phyloP scores from a whole-genome alignment of 2,329 filamentous ascomycete genomes.

The Fusarium virguliforme region DNA sequence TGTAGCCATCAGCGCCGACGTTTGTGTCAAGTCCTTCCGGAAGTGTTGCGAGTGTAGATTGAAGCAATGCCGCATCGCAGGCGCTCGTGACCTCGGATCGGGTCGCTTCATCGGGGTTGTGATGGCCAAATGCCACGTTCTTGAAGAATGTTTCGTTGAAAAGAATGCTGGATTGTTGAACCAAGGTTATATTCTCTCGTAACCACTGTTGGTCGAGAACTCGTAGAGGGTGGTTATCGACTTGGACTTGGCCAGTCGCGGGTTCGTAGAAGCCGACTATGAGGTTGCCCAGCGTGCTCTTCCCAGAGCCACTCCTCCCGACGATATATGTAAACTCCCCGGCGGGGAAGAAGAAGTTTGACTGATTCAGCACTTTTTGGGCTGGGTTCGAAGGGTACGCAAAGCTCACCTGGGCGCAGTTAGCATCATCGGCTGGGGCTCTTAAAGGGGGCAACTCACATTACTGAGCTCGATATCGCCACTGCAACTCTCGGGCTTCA shows the following conservation, averaged over 20 bases:
- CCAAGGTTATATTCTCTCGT: constrained; percentile 81
- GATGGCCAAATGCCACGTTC: constrained; percentile 83
- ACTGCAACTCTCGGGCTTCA: constrained; percentile 63
- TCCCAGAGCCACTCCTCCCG: constrained; percentile 90
- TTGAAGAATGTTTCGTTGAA: constrained; percentile 85
- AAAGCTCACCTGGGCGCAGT: constrained; percentile 77
- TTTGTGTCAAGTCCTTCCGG: constrained; percentile 80
- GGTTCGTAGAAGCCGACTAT: constrained; percentile 84
- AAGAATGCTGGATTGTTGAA: constrained; percentile 86
- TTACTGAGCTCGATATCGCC: constrained; percentile 80
- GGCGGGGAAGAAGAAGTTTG: constrained; percentile 79
- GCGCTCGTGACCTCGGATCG: constrained; percentile 72
- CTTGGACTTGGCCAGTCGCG: constrained; percentile 73
- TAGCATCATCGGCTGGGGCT: constrained; percentile 23
- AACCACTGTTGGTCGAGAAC: constrained; percentile 80
- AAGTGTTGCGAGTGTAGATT: constrained; percentile 76
- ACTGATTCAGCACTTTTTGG: constrained; percentile 71
- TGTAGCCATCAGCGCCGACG: constrained; percentile 78
- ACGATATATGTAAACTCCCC: constrained; percentile 85
- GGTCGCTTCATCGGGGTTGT: constrained; percentile 64
- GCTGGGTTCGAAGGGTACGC: constrained; percentile 81
- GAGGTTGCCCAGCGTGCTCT: constrained; percentile 89
- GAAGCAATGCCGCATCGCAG: constrained; percentile 78
- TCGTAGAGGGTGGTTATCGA: constrained; percentile 78
- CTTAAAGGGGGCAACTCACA: constrained; percentile 62